Evolutionary conservation across 805 yeast genomes (phyloP), one percentile per base, ranked within the genome.

Genomic region (Lachancea fermentati): DNA sequence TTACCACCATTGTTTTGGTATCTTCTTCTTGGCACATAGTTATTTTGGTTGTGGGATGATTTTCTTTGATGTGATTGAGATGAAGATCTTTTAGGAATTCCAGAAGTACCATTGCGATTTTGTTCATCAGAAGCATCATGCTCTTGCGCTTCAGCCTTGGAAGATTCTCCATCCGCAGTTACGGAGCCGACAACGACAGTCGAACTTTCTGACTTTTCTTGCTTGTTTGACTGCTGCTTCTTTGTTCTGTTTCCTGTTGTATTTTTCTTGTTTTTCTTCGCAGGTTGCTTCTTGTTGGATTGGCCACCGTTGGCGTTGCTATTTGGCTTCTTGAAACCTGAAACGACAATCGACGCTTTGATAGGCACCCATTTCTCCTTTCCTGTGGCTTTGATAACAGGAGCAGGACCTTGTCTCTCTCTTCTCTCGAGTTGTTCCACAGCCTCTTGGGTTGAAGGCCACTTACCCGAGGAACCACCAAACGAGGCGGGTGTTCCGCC

Each of bases 301-400:
- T 34, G 36, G 28, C 44, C 42, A 16, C 36, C 41, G 15, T 36
- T 42, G n/a, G 38, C 35, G n/a, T 41, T 46, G 13, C 28, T 9
- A 17, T 32, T 25, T 31, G 45, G 29, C 33, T 37, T 45, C 32
- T 35, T 38, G 32, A 51, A 42, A 16, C 50, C 50, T 14, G 61
- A 66, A 30, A 73, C 65, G 19, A 71, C 72, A 35, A 74, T 75
- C 31, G 75, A 63, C 19, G 78, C 84, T 50, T 76, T 72, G 57
- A 74, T 76, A n/a, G 86, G 86, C 30, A 79, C 73, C 85, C 86
- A 80, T 57, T 81, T 83, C 52, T 76, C 82, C 52, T 75, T 78
- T 41, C 79, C 78, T 12, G 62, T 62, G 34, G 43, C 25, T 15
- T 37, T 38, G 24, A 40, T 38, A 5, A 31, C 39, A 2, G 58